phyloP scores from a whole-genome alignment of 768 basidiomycete genomes.

The Gyrodon lividus region DNA sequence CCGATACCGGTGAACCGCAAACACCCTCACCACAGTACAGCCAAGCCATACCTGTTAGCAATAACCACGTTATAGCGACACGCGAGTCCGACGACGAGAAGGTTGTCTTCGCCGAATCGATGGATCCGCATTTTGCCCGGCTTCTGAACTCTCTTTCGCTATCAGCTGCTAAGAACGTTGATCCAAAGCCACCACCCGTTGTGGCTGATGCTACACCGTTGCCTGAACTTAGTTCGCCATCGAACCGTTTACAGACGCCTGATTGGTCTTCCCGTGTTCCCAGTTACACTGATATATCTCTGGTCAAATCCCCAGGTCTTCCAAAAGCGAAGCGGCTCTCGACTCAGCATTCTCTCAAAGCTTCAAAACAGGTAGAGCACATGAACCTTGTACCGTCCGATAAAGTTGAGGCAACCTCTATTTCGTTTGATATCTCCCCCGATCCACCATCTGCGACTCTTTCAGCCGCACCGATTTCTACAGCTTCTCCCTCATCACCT shows the following conservation, averaged over 20 bases:
- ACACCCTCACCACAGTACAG: conserved; percentile 63
- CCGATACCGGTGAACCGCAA: conserved; percentile 58
- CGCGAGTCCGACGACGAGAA: conserved; percentile 36
- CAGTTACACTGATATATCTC: conserved; percentile 14
- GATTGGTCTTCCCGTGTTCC: conserved; percentile 36
- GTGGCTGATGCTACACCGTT: conserved; percentile 7
- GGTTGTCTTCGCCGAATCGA: conserved; percentile 26
- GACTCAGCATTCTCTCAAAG: conserved; percentile 3
- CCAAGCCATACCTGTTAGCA: conserved; percentile 32
- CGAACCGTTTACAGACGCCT: conserved; percentile 20
- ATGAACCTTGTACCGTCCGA: neutral
- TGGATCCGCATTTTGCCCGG: conserved; percentile 73
- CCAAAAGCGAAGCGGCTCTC: conserved; percentile 5
- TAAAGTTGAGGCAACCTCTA: conserved; percentile 1
- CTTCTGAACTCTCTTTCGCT: conserved; percentile 61
- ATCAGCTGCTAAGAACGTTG: conserved; percentile 43
- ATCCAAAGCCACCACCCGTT: conserved; percentile 9
- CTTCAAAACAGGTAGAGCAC: neutral
- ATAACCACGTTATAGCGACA: conserved; percentile 18
- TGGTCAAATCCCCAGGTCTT: conserved; percentile 6
- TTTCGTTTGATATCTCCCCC: conserved; percentile 1
- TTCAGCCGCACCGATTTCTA: conserved; percentile 1
- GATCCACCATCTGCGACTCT: conserved; percentile 9
- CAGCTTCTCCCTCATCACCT: conserved; percentile 11
- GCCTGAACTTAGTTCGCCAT: conserved; percentile 10